A percentile compares a stretch with the other conserved stretches of the same genome.
Evolutionary conservation across 164 flowering plant genomes (phyloP).

Genomic region (Macadamia integrifolia): DNA sequence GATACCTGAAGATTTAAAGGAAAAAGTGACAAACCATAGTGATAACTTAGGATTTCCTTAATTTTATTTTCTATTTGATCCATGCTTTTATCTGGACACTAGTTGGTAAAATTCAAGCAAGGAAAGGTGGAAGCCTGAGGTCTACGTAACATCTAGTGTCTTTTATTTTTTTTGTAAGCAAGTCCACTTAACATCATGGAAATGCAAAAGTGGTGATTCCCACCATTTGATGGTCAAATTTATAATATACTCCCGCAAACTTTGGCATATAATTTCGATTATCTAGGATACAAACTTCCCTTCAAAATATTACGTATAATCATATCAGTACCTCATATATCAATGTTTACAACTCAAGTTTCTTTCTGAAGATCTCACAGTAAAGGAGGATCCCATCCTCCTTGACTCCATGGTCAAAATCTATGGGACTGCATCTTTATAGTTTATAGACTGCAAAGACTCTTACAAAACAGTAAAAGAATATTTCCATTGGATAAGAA

Average conservation of each 20-base stretch:
- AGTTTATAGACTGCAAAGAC: not conserved
- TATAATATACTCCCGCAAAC: no score
- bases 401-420: not conserved
- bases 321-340: not conserved
- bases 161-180: no score
- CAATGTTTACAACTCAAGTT: no score
- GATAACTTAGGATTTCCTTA: not conserved
- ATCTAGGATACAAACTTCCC: no score
- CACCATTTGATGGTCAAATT: no score
- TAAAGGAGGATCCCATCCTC: not conserved
- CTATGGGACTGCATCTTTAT: not conserved
- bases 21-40: not conserved
- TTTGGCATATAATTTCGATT: no score
- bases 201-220: no score
- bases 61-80: not conserved
- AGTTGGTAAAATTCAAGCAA: conserved; percentile 3
- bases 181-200: no score
- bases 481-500: not conserved
- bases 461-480: not conserved
- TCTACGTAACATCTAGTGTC: not conserved
- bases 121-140: not conserved
- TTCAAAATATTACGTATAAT: no score
- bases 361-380: not conserved
- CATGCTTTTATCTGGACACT: not conserved
- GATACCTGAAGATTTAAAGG: conserved; percentile 5